Base-by-base conservation (phyloP, 176 grass and related monocot genomes). In the Triticum turgidum region DNA sequence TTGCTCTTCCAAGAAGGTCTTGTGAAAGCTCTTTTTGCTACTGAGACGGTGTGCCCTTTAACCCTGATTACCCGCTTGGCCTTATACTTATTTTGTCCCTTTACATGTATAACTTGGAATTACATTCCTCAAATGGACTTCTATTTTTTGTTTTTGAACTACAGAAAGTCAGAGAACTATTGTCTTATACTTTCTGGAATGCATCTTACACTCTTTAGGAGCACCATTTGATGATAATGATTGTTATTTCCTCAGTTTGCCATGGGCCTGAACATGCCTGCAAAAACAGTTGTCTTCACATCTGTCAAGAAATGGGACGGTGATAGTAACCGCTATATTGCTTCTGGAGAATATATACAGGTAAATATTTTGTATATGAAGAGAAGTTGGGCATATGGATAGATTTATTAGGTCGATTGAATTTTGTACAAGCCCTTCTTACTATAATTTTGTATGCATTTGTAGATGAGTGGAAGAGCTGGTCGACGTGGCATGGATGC, bases 271-370 rank as follows among this genome's bases (percentile, higher is more conserved):
- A 99, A 99, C 87, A 99, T 99, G 97, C 97, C 97, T 69, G 97
- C 97, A 88, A 99, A 99, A 92, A 99, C 97, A 6, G 97, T 99
- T 83, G 97, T 99, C 39, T 99, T 99, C 89, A 94, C 97, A 77
- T 93, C 94, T 91, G 94, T 99, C 37, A 99, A 99, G 85, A 99
- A 99, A 94, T 99, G 97, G 97, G 97, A 99, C 76, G 97, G 97
- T 45, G 97, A 99, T 93, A 93, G 82, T 69, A 87, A 96, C 87
- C 97, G 97, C 37, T 99, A 87, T 82, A 94, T 99, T 78, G 97
- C 87, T 83, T 96, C 97, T 85, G 97, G 97, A 73, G 97, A 99
- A 91, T 99, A 99, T 86, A 96, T 59, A 59, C 54, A 99, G 97
- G 94, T 99, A 92, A 80, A 81, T 47, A 13, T 79, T 64, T 56